phyloP scores from a whole-genome alignment of 345 rosid genomes.

The Ailanthus altissimus region DNA sequence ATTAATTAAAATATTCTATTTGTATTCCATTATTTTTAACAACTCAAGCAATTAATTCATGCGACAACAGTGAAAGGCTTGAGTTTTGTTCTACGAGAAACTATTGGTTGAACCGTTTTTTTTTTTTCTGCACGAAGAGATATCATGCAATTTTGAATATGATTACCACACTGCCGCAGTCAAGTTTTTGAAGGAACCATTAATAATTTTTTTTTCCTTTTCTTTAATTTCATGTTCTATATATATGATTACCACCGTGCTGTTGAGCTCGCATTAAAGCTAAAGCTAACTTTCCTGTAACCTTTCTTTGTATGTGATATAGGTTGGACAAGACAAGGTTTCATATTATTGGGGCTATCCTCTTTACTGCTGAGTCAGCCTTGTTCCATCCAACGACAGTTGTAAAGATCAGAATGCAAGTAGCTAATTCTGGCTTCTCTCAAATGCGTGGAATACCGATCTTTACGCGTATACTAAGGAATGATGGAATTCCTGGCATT shows the following conservation, averaged over 20 bases:
- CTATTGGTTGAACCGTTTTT: background rate
- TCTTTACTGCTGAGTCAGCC: slow-evolving; percentile 58
- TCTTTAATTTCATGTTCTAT: background rate
- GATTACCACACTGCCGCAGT: background rate
- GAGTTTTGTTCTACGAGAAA: background rate
- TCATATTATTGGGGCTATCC: slow-evolving; percentile 56
- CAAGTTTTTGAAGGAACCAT: background rate
- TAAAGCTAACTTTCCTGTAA: background rate
- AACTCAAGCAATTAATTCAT: background rate
- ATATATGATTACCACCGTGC: background rate
- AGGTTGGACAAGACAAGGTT: slow-evolving; percentile 68
- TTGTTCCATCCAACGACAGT: slow-evolving; percentile 59
- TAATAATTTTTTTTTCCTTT: background rate
- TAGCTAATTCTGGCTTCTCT: slow-evolving; percentile 45
- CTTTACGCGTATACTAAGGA: slow-evolving; percentile 39
- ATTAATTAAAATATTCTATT: no score
- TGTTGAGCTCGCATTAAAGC: background rate
- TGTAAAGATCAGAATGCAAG: slow-evolving; percentile 70
- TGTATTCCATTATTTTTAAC: no score
- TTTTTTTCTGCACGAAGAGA: background rate
- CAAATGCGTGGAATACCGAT: slow-evolving; percentile 40
- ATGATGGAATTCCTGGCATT: slow-evolving; percentile 48
- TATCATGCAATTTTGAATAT: background rate
- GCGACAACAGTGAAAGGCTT: no score
- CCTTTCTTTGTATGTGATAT: background rate